These are phyloP conservation scores for Aspergillus sp. DNA, from an alignment of 2,329 filamentous ascomycete genomes.

Conservation along the genomic window DNA sequence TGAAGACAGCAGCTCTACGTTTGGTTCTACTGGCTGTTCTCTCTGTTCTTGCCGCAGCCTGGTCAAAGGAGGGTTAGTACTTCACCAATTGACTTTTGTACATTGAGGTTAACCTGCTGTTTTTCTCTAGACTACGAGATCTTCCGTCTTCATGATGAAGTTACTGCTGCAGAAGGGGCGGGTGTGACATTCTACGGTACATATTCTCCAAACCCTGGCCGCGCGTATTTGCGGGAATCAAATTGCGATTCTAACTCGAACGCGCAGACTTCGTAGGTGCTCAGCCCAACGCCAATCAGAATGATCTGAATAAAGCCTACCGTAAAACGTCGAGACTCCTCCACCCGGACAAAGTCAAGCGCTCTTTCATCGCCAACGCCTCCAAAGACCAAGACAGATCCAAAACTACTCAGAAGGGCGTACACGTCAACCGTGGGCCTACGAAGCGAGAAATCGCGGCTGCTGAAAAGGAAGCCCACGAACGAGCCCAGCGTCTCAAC, in stretches of 20 bases:
- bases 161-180: slow-evolving; percentile 70
- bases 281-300: slow-evolving; percentile 68
- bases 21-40: slow-evolving; percentile 69
- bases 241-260: background rate
- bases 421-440: slow-evolving; percentile 69
- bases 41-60: slow-evolving; percentile 69
- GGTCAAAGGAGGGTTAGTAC: slow-evolving; percentile 79
- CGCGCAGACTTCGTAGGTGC: slow-evolving; percentile 74
- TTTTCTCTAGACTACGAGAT: slow-evolving; percentile 80
- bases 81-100: background rate
- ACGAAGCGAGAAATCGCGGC: slow-evolving; percentile 72
- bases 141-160: slow-evolving; percentile 89
- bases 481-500: slow-evolving; percentile 79
- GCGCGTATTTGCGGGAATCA: background rate
- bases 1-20: slow-evolving; percentile 67
- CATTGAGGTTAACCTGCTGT: background rate
- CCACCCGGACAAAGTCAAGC: slow-evolving; percentile 95
- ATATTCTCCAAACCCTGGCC: background rate
- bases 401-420: slow-evolving; percentile 59
- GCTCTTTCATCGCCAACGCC: slow-evolving; percentile 72
- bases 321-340: slow-evolving; percentile 79
- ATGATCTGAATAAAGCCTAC: slow-evolving; percentile 92
- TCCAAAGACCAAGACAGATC: slow-evolving; percentile 53
- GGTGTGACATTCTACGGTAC: slow-evolving; percentile 84
- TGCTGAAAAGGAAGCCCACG: slow-evolving; percentile 76